These are phyloP conservation scores for Starmerella stellata DNA, from an alignment of 805 yeast genomes.

Conservation along the genomic window DNA sequence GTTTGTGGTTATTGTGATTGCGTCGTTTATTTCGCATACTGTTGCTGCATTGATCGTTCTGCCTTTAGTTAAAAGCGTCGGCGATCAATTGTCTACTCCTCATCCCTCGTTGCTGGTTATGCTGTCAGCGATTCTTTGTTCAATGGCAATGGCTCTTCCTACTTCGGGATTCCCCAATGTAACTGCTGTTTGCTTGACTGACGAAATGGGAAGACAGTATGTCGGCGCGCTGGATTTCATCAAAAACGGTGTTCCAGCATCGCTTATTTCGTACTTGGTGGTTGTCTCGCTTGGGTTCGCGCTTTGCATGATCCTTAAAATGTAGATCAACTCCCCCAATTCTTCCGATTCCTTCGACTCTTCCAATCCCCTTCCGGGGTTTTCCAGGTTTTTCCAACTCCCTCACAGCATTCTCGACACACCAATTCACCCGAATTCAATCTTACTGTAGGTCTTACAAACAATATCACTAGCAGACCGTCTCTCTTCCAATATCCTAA, in stretches of 20 bases:
- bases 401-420: too few relatives aligned
- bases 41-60: constrained; percentile 89
- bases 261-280: constrained; percentile 52
- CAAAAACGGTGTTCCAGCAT: constrained; percentile 77
- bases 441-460: too few relatives aligned
- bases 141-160: constrained; percentile 94
- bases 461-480: too few relatives aligned
- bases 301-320: constrained; percentile 42
- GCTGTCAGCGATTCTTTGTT: constrained; percentile 50
- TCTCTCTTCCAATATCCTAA: too few relatives aligned
- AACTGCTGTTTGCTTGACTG: constrained; percentile 86
- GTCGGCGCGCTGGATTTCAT: constrained; percentile 73
- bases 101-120: constrained; percentile 70
- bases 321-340: too few relatives aligned
- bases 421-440: too few relatives aligned
- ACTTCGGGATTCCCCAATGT: constrained; percentile 97
- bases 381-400: too few relatives aligned
- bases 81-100: constrained; percentile 40
- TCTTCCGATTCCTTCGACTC: neutral
- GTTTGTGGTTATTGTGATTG: constrained; percentile 58
- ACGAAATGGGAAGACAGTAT: constrained; percentile 81
- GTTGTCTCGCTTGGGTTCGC: constrained; percentile 66
- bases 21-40: constrained; percentile 91
- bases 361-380: too few relatives aligned
- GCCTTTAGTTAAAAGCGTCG: constrained; percentile 80